Conservation (phyloP, 768 basidiomycete species). For the Termitomyces titanicus region DNA sequence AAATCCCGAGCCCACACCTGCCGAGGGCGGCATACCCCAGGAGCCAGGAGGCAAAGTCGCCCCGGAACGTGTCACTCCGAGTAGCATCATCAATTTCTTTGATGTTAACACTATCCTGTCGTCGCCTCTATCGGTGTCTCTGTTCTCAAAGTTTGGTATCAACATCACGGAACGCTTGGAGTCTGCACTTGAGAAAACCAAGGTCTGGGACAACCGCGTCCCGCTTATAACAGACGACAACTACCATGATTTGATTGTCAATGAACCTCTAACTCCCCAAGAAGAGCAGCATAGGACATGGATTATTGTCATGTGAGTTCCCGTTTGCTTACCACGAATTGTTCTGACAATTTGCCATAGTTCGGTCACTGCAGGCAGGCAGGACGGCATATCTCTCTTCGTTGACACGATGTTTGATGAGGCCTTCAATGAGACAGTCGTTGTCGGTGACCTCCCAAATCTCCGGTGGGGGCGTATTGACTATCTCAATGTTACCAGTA, state of each 20-base stretch:
- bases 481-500: slow-evolving; percentile 76
- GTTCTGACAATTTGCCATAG: slow-evolving; percentile 28
- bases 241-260: slow-evolving; percentile 65
- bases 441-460: slow-evolving; percentile 60
- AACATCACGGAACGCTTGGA: slow-evolving; percentile 61
- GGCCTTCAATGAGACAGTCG: slow-evolving; percentile 60
- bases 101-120: slow-evolving; percentile 44
- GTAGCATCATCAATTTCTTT: slow-evolving; percentile 26
- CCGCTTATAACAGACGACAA: slow-evolving; percentile 82
- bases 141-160: slow-evolving; percentile 60
- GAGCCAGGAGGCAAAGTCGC: slow-evolving; percentile 15
- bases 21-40: slow-evolving; percentile 16
- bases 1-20: slow-evolving; percentile 18
- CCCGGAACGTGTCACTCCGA: slow-evolving; percentile 11
- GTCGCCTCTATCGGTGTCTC: slow-evolving; percentile 46
- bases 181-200: slow-evolving; percentile 25
- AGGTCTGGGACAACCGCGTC: slow-evolving; percentile 68
- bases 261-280: slow-evolving; percentile 61
- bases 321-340: slow-evolving; percentile 1
- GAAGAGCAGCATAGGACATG: slow-evolving; percentile 70
- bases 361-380: slow-evolving; percentile 52
- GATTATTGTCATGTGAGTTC: slow-evolving; percentile 67
- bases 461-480: slow-evolving; percentile 85
- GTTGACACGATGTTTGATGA: slow-evolving; percentile 74
- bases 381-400: slow-evolving; percentile 64